Base-by-base conservation (phyloP, 805 yeast species). In the Ogataea naganishii region DNA sequence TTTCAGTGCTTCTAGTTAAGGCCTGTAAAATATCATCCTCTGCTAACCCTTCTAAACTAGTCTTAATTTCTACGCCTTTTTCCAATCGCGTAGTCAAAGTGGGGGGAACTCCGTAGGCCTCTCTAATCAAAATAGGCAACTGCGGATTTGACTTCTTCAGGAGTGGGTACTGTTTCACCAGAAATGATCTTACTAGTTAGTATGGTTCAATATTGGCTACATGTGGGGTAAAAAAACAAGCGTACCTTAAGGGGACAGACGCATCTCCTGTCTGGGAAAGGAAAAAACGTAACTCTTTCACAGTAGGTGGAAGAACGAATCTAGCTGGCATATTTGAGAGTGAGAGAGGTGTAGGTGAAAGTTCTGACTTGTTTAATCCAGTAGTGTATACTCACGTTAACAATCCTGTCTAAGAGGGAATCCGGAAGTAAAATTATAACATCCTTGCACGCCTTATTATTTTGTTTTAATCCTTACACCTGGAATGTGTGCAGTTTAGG, bases 251-350 rank as follows among this genome's bases (percentile, higher is more conserved):
- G 6, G 80, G 74, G 7, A 61, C 64, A 10, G 88, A 72, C 5
- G 83, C 72, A 38, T 73, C 72, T n/a, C 81, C 80, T n/a, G 78
- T 67, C 56, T 80, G 92, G 19, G 85, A 78, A 40, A 83, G 64
- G 49, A 83, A 85, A 58, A 82, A 80, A 56, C 95, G 72, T 48
- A 84, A 65, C 63, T 84, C 95, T 51, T 67, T 81, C 40, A 83
- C 67, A 8, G 81, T 69, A 20, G 58, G 52, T n/a, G 77, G 72
- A 20, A 53, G 31, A 24, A 43, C 46, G 20, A 41, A 20, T 27
- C 39, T 42, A 13, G 51, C 33, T 11, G 49, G 39, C 51, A 47
- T 43, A 12, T 12, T 20, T 22, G 18, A n/a, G n/a, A n/a, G n/a
- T n/a, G n/a, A n/a, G n/a, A n/a, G n/a, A n/a, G n/a, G n/a, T n/a